Conservation (phyloP, 305 asterid genomes). For the Ruellia speciosa region DNA sequence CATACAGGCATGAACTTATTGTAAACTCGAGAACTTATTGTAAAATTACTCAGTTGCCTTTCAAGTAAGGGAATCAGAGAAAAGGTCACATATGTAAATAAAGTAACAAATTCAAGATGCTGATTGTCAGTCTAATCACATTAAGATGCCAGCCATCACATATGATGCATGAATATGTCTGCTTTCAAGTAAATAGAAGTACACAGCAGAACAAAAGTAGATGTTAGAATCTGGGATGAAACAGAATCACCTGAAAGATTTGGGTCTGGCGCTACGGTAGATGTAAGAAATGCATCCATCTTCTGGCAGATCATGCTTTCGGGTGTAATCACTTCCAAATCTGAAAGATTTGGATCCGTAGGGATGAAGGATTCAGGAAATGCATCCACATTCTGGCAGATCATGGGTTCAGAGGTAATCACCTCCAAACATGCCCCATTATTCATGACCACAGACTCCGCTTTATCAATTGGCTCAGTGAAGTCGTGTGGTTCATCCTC, state of each 20-base stretch:
- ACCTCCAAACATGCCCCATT: conserved; percentile 23
- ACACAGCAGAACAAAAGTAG: too few relatives aligned
- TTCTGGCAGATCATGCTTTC: conserved; percentile 27
- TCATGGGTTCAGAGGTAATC: conserved; percentile 25
- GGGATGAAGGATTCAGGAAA: conserved; percentile 30
- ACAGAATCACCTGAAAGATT: conserved; percentile 39
- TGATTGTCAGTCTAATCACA: too few relatives aligned
- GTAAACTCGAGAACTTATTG: neutral
- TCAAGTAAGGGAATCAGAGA: conserved; percentile 1
- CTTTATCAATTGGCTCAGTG: conserved; percentile 27
- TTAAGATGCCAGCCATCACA: too few relatives aligned
- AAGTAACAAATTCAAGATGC: conserved; percentile 2
- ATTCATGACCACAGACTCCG: conserved; percentile 22
- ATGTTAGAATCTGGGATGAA: conserved; percentile 19
- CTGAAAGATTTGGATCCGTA: conserved; percentile 39
- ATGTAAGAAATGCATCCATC: conserved; percentile 23
- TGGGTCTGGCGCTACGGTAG: conserved; percentile 37
- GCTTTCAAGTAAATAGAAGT: too few relatives aligned
- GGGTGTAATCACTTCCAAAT: conserved; percentile 24
- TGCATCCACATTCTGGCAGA: conserved; percentile 28
- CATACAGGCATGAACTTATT: conserved; percentile 6
- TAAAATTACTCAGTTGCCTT: too few relatives aligned
- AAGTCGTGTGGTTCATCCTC: conserved; percentile 26
- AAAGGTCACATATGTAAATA: conserved; percentile 1
- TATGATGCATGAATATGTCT: too few relatives aligned